A percentile compares a stretch with the other conserved stretches of the same genome.
Evolutionary conservation across 306 rosid species (phyloP).

Genomic region (Cicer judaicum): DNA sequence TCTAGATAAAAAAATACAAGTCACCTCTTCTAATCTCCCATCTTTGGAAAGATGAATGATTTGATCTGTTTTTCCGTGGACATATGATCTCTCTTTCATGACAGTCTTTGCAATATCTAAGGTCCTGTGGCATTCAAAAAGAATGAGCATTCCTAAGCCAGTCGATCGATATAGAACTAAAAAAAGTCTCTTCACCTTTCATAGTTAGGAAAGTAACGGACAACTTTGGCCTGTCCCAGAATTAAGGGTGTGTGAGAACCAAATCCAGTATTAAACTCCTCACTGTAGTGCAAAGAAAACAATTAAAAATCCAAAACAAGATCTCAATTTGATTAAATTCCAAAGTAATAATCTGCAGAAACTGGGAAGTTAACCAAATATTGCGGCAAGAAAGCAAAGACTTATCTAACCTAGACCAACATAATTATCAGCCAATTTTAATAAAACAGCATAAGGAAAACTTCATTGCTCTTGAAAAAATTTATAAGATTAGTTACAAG

Average conservation of each 20-base stretch:
- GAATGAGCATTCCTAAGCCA: constrained; percentile 41
- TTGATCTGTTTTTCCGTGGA: constrained; percentile 69
- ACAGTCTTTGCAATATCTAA: constrained; percentile 76
- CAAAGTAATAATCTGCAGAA: constrained; percentile 30
- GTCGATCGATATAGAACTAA: constrained; percentile 1
- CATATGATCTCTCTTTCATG: constrained; percentile 67
- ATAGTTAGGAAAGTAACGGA: constrained; percentile 81
- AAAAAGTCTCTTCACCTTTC: constrained; percentile 64
- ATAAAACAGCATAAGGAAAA: constrained; percentile 22
- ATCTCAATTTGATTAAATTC: constrained; percentile 33
- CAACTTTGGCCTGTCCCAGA: constrained; percentile 97
- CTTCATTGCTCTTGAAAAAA: background rate
- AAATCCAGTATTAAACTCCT: constrained; percentile 87
- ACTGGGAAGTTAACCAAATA: constrained; percentile 27
- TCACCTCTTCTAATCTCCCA: constrained; percentile 79
- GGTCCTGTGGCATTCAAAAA: constrained; percentile 64
- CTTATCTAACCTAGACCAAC: constrained; percentile 4
- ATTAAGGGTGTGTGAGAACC: constrained; percentile 95
- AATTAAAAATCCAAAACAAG: constrained; percentile 44
- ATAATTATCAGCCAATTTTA: constrained; percentile 24
- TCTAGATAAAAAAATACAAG: constrained; percentile 43
- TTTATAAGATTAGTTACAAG: background rate
- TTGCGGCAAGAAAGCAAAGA: constrained; percentile 31
- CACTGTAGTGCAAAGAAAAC: constrained; percentile 56
- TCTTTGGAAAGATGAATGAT: constrained; percentile 72